phyloP scores from a whole-genome alignment of 768 basidiomycete species.

The Galerina marginata region DNA sequence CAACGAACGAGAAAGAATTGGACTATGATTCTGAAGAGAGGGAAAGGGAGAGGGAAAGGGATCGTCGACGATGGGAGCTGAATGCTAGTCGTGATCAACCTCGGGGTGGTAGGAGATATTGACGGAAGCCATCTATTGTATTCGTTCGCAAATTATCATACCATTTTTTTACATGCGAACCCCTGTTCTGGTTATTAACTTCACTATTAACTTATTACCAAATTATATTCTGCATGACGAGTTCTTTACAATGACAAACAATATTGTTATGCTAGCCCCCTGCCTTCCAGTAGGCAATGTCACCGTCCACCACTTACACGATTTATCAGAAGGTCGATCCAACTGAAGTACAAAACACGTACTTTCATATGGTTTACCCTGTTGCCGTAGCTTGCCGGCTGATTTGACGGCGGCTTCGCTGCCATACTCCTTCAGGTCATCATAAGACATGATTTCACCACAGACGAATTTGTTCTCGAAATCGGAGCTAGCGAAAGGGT shows the following conservation, averaged over 20 bases:
- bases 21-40: conserved; percentile 28
- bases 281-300: conserved; percentile 92
- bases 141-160: neutral
- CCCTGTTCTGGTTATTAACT: no score
- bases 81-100: conserved; percentile 45
- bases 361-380: conserved; percentile 98
- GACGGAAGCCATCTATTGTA: neutral
- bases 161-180: neutral
- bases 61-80: conserved; percentile 58
- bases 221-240: neutral
- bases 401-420: conserved; percentile 93
- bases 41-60: conserved; percentile 32
- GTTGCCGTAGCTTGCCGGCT: conserved; percentile 92
- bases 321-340: conserved; percentile 3
- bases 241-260: neutral
- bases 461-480: conserved; percentile 99
- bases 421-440: conserved; percentile 90
- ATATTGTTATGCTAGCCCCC: conserved; percentile 47
- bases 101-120: conserved; percentile 21
- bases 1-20: conserved; percentile 5
- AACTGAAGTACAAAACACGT: conserved; percentile 32
- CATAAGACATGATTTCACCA: conserved; percentile 94
- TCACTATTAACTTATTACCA: no score
- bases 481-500: conserved; percentile 65
- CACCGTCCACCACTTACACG: conserved; percentile 77